These are phyloP conservation scores for Neurospora hispaniola DNA, from an alignment of 495 filamentous ascomycete species.

Conservation along the genomic window DNA sequence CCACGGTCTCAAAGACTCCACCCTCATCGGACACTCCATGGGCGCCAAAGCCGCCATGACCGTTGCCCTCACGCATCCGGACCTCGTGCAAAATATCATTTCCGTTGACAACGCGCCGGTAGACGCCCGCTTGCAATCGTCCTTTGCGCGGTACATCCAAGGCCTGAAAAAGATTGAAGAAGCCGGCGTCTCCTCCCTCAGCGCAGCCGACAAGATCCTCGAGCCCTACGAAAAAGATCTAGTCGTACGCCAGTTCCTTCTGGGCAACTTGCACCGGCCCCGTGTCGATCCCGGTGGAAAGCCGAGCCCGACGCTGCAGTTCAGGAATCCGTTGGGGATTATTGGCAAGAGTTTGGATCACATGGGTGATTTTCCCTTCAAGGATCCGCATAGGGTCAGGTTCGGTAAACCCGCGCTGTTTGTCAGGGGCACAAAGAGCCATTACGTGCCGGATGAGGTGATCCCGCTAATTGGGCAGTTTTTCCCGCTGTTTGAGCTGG, in stretches of 20 bases:
- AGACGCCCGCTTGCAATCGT: slow-evolving; percentile 57
- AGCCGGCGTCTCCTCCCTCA: slow-evolving; percentile 49
- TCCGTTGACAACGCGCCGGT: slow-evolving; percentile 90
- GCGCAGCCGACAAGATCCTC: slow-evolving; percentile 72
- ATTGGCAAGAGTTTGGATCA: slow-evolving; percentile 32
- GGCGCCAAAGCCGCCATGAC: slow-evolving; percentile 94
- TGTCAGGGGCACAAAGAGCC: slow-evolving; percentile 70
- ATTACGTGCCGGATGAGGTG: slow-evolving; percentile 81
- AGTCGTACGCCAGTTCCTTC: slow-evolving; percentile 78
- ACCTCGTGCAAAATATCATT: slow-evolving; percentile 56
- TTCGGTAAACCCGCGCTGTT: slow-evolving; percentile 75
- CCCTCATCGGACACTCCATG: slow-evolving; percentile 94
- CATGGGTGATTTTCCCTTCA: slow-evolving; percentile 82
- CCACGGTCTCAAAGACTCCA: slow-evolving; percentile 56
- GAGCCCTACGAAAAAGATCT: slow-evolving; percentile 64
- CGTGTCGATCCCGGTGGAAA: slow-evolving; percentile 1
- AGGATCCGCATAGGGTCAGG: slow-evolving; percentile 43
- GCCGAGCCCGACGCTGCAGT: slow-evolving; percentile 18
- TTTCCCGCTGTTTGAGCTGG: slow-evolving; percentile 72
- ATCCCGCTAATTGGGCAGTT: slow-evolving; percentile 79
- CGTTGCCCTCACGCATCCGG: slow-evolving; percentile 59
- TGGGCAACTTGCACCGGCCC: slow-evolving; percentile 69
- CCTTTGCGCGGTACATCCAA: slow-evolving; percentile 72
- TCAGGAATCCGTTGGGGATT: slow-evolving; percentile 36
- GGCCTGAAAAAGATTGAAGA: slow-evolving; percentile 79